phyloP scores from a whole-genome alignment of 78 protist genomes.

The Tieghemostelium lacteum region DNA sequence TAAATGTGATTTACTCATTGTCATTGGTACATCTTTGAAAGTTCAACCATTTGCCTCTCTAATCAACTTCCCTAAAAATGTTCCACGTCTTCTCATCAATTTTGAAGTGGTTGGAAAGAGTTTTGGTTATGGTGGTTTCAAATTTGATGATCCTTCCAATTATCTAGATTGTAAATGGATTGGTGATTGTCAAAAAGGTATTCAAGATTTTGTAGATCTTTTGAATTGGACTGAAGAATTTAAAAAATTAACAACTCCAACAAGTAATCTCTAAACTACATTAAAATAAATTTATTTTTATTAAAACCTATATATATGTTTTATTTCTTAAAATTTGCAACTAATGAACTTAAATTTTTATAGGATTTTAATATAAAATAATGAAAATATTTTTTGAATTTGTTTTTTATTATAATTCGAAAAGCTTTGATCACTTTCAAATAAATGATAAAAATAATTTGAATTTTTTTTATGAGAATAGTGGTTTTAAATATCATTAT shows the following conservation, averaged over 20 bases:
- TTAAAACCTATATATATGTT: too few species aligned
- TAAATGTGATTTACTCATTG: conserved; percentile 85
- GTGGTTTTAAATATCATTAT: too few species aligned
- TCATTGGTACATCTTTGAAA: conserved; percentile 91
- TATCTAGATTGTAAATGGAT: conserved; percentile 38
- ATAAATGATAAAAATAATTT: too few species aligned
- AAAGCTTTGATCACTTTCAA: too few species aligned
- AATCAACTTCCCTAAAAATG: conserved; percentile 3
- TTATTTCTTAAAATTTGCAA: too few species aligned
- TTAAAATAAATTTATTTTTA: too few species aligned
- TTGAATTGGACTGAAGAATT: conserved; percentile 53
- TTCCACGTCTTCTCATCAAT: conserved; percentile 70
- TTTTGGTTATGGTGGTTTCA: conserved; percentile 48
- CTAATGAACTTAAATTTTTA: too few species aligned
- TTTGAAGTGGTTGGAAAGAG: conserved; percentile 54
- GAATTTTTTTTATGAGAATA: too few species aligned
- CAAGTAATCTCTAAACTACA: not conserved
- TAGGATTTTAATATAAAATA: too few species aligned
- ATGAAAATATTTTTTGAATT: too few species aligned
- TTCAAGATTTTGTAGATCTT: not conserved
- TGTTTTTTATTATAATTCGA: too few species aligned
- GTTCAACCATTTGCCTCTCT: conserved; percentile 89
- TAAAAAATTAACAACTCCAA: not conserved
- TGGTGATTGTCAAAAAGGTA: conserved; percentile 79
- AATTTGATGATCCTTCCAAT: conserved; percentile 4